These are phyloP conservation scores for Daedaleopsis sinensis DNA, from an alignment of 768 basidiomycete species.

Conservation along the genomic window DNA sequence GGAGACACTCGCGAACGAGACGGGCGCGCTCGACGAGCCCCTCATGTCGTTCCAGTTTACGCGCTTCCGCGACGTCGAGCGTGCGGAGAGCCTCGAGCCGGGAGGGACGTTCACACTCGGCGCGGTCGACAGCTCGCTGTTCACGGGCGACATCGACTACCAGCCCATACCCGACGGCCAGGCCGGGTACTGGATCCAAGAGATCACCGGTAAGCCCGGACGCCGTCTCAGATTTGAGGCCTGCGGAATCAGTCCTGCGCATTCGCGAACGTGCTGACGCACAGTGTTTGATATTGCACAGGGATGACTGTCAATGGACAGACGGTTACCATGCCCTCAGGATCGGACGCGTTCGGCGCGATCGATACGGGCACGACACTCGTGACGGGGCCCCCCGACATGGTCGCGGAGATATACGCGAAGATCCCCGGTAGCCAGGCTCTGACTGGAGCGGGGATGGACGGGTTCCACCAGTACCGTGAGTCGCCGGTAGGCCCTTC, in stretches of 20 bases:
- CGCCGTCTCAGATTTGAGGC: not conserved
- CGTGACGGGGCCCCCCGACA: slow-evolving; percentile 74
- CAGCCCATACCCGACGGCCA: slow-evolving; percentile 55
- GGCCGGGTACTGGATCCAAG: slow-evolving; percentile 81
- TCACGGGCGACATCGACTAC: slow-evolving; percentile 85
- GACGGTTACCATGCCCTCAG: slow-evolving; percentile 48
- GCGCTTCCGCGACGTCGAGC: slow-evolving; percentile 41
- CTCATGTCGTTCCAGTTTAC: slow-evolving; percentile 87
- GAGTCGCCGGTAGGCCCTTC: slow-evolving; percentile 16
- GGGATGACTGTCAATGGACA: slow-evolving; percentile 65
- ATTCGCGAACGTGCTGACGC: not conserved
- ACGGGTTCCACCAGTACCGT: slow-evolving; percentile 92
- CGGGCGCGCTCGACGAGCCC: slow-evolving; percentile 61
- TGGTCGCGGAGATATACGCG: slow-evolving; percentile 64
- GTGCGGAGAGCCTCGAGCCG: slow-evolving; percentile 49
- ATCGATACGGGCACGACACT: slow-evolving; percentile 98
- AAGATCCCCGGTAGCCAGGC: slow-evolving; percentile 71
- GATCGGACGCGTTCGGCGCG: slow-evolving; percentile 62
- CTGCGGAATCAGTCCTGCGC: not conserved
- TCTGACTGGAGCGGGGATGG: slow-evolving; percentile 58
- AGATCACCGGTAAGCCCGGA: slow-evolving; percentile 52
- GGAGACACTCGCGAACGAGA: slow-evolving; percentile 66
- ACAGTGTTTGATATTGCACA: slow-evolving; percentile 26
- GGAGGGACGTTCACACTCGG: slow-evolving; percentile 79
- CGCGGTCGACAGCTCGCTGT: slow-evolving; percentile 68